Base-by-base conservation (phyloP, 306 rosid species). In the Quercus variabilis region DNA sequence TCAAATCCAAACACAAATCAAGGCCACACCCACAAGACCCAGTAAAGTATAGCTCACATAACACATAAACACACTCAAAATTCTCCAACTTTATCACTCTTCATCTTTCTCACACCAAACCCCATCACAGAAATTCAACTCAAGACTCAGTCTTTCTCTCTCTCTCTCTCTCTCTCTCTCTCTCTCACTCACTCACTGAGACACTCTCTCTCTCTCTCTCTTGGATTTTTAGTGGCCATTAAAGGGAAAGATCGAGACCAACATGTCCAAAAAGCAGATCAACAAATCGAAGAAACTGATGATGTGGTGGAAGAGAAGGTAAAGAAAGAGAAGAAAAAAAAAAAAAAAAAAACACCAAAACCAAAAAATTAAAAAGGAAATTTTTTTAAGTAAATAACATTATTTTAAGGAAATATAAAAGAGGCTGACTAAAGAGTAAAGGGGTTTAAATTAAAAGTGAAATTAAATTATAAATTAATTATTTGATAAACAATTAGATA, bases 271-370 rank as follows among this genome's bases (percentile, higher is more conserved):
- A 89, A 76, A 92, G 92, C 92, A 92, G 98, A 95, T 92, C 97
- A 95, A 90, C 93, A 88, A 93, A 91, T 90, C 91, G 89, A 89
- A 89, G 89, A 92, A 90, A 81, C 83, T 84, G 91, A 72, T 84
- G 92, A 76, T 80, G 80, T 83, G 83, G 83, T 86, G 84, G 57
- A 82, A 78, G 86, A 84, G 84, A 94, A 91, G 91, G 97, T 85
- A 88, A 89, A 87, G 90, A 74, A 33, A 77, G 80, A 78, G 69
- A 67, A 31, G 21, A 56, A 59, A 59, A 60, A 35, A 23, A 23
- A 23, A 23, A 23, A 60, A 78, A 31, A 31, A 56, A 59, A 59
- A 56, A 35, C 38, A 33, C 46, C 30, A 8, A 67, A 51, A 59
- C 1, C n/a, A 17, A 54, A 14, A 14, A 59, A 59, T 41, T 41